Conservation (phyloP, 2,329 filamentous ascomycete species). For the Pseudohalonectria lignicola region DNA sequence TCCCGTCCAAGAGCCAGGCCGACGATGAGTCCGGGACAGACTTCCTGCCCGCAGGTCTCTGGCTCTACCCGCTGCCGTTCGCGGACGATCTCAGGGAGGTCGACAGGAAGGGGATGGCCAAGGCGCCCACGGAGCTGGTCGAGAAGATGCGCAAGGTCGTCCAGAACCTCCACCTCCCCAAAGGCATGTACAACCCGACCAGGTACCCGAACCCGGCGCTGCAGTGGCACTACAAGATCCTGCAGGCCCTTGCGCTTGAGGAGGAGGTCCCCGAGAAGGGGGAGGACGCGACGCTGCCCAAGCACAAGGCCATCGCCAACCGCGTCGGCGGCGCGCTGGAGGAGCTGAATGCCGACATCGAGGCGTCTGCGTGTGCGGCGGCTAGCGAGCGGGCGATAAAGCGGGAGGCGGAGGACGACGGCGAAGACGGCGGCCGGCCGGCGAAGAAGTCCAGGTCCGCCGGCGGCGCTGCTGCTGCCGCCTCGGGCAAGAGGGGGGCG, state of each 20-base stretch:
- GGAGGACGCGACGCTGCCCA: conserved; percentile 72
- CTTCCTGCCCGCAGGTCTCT: conserved; percentile 70
- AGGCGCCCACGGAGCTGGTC: conserved; percentile 59
- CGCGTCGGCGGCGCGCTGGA: conserved; percentile 69
- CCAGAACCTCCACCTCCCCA: conserved; percentile 80
- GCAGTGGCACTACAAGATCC: conserved; percentile 94
- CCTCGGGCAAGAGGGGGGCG: conserved; percentile 16
- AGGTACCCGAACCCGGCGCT: conserved; percentile 88
- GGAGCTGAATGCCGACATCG: conserved; percentile 63
- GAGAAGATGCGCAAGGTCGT: conserved; percentile 75
- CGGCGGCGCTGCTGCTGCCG: conserved; percentile 9
- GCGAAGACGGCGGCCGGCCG: conserved; percentile 24
- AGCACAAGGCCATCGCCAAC: conserved; percentile 81
- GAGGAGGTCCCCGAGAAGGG: conserved; percentile 72
- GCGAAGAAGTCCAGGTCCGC: conserved; percentile 32
- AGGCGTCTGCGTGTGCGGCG: conserved; percentile 35
- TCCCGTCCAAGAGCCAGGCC: conserved; percentile 59
- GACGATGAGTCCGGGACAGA: conserved; percentile 57
- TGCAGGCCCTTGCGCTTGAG: conserved; percentile 83
- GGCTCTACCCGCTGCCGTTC: conserved; percentile 80
- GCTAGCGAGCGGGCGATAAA: conserved; percentile 33
- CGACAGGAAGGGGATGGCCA: conserved; percentile 36
- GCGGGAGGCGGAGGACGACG: conserved; percentile 36
- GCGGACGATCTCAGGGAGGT: conserved; percentile 80
- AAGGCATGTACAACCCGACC: conserved; percentile 68